phyloP scores from a whole-genome alignment of 306 rosid genomes.

The Phaseolus lunatus region DNA sequence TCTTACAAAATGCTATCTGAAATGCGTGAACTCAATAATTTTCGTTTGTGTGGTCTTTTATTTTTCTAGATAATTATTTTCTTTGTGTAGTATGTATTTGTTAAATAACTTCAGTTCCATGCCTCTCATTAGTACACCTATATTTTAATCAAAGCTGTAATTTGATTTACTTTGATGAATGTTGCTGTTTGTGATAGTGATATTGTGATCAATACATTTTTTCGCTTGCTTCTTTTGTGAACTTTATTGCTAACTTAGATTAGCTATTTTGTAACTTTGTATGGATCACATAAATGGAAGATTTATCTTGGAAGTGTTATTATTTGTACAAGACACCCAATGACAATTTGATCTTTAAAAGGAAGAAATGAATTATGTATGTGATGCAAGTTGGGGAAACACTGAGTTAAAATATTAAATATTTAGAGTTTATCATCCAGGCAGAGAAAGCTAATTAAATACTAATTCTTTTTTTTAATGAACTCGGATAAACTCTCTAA shows the following conservation, averaged over 20 bases:
- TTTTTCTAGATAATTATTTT: not conserved
- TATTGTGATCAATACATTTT: not conserved
- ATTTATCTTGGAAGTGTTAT: not conserved
- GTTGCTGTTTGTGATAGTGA: not conserved
- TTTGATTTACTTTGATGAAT: not conserved
- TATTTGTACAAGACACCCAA: not conserved
- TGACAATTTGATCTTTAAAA: not conserved
- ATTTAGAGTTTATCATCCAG: too few relatives aligned
- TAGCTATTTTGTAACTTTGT: slow-evolving; percentile 8
- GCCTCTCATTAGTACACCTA: not conserved
- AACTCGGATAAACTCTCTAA: too few relatives aligned
- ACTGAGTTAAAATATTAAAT: too few relatives aligned
- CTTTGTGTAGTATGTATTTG: not conserved
- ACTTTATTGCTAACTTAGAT: not conserved
- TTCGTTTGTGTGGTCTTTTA: not conserved
- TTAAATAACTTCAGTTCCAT: not conserved
- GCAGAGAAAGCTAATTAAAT: too few relatives aligned
- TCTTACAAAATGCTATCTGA: not conserved
- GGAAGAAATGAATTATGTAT: not conserved
- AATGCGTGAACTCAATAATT: not conserved
- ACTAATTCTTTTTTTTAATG: too few relatives aligned
- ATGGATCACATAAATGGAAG: not conserved
- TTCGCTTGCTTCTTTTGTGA: slow-evolving; percentile 13
- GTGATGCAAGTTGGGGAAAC: not conserved
- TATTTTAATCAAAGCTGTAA: not conserved